These are phyloP conservation scores for Xylariales sp. DNA, from an alignment of 2,329 filamentous ascomycete species.

Conservation along the genomic window DNA sequence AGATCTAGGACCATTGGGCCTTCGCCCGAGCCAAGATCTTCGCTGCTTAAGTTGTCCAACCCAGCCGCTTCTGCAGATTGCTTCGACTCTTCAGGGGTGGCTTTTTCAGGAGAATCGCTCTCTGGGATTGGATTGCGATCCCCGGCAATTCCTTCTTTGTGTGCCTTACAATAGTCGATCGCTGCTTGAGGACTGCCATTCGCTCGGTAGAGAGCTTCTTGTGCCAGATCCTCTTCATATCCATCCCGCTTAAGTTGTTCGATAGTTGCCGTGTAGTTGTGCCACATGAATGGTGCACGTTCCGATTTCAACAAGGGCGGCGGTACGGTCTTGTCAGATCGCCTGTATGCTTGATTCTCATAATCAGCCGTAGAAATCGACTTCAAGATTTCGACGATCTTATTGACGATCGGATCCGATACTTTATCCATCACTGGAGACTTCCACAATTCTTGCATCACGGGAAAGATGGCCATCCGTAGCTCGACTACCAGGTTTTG, in stretches of 20 bases:
- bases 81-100: constrained; percentile 4
- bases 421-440: constrained; percentile 79
- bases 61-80: too few relatives aligned
- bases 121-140: constrained; percentile 63
- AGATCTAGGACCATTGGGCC: constrained; percentile 20
- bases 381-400: constrained; percentile 78
- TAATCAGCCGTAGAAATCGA: constrained; percentile 72
- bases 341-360: constrained; percentile 62
- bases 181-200: constrained; percentile 60
- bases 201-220: constrained; percentile 79
- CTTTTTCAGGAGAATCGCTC: constrained; percentile 36
- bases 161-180: constrained; percentile 70
- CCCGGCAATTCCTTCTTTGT: constrained; percentile 52
- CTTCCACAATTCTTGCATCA: constrained; percentile 77
- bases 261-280: constrained; percentile 20
- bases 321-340: constrained; percentile 47
- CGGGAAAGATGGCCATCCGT: constrained; percentile 72
- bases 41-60: too few relatives aligned
- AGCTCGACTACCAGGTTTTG: constrained; percentile 84
- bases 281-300: constrained; percentile 43
- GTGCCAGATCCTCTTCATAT: constrained; percentile 52
- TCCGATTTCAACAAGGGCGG: constrained; percentile 38
- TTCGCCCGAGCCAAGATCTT: constrained; percentile 8
- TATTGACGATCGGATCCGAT: constrained; percentile 70
- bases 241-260: constrained; percentile 26